Percentiles rank a stretch among this genome's conserved stretches.
Conservation (phyloP, 2,329 filamentous ascomycete genomes). For the Ophiostoma perfectum region DNA sequence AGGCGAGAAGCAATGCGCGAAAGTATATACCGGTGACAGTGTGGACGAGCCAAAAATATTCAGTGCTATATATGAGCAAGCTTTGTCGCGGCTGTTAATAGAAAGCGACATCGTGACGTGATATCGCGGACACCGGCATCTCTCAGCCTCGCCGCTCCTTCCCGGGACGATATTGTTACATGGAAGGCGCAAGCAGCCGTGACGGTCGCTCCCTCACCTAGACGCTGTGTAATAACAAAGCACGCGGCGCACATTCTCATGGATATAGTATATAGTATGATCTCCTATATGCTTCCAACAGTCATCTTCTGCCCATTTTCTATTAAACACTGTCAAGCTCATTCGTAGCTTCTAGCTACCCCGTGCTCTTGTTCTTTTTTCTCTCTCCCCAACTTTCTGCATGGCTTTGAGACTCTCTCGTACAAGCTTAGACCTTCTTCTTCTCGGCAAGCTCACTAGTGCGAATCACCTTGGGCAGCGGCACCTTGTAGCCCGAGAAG, state of each 20-base stretch:
- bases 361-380: not conserved
- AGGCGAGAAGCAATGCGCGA: too few species aligned
- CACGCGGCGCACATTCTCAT: not conserved
- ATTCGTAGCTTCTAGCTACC: not conserved
- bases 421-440: slow-evolving; percentile 34
- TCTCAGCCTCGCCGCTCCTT: not conserved
- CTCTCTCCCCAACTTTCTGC: not conserved
- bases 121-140: not conserved
- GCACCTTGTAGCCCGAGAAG: slow-evolving; percentile 40
- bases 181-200: too few species aligned
- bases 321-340: too few species aligned
- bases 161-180: not conserved
- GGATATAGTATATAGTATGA: too few species aligned
- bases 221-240: not conserved
- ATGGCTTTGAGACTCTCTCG: not conserved
- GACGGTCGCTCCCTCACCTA: too few species aligned
- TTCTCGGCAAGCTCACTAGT: slow-evolving; percentile 47
- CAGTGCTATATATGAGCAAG: not conserved
- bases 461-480: slow-evolving; percentile 43
- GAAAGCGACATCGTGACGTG: too few species aligned
- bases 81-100: too few species aligned
- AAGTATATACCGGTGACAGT: not conserved
- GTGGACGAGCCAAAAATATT: not conserved
- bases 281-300: too few species aligned
- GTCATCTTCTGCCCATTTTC: too few species aligned